Conservation (phyloP, 2,329 filamentous ascomycete species). For the Arachnopeziza araneosa region DNA sequence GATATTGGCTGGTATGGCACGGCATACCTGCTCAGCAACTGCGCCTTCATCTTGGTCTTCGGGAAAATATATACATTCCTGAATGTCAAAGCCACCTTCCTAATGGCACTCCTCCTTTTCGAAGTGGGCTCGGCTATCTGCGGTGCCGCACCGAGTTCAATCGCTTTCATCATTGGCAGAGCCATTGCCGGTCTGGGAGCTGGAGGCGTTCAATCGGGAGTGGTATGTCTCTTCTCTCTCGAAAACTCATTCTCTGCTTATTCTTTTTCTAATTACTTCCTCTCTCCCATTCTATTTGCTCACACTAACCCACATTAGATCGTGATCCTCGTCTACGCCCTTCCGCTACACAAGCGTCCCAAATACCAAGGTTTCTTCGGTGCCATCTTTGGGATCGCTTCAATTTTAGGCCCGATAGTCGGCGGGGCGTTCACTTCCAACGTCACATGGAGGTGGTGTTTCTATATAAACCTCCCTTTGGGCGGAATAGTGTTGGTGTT, state of each 20-base stretch:
- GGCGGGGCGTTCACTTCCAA: constrained; percentile 31
- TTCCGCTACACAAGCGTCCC: constrained; percentile 15
- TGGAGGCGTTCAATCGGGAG: constrained; percentile 19
- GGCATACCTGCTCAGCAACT: constrained; percentile 27
- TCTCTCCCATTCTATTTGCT: neutral
- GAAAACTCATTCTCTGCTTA: neutral
- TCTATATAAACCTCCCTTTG: constrained; percentile 35
- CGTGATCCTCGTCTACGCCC: constrained; percentile 13
- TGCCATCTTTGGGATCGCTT: constrained; percentile 18
- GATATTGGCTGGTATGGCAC: constrained; percentile 35
- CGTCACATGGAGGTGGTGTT: constrained; percentile 33
- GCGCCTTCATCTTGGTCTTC: constrained; percentile 13
- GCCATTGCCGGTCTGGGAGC: constrained; percentile 21
- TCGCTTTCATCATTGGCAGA: constrained; percentile 22
- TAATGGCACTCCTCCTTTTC: constrained; percentile 19
- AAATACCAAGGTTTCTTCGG: constrained; percentile 23
- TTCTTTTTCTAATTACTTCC: neutral
- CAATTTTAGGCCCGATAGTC: constrained; percentile 27
- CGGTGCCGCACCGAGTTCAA: constrained; percentile 20
- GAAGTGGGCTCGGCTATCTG: constrained; percentile 21
- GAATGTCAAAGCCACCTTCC: constrained; percentile 17
- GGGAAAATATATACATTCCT: constrained; percentile 20
- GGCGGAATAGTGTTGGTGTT: constrained; percentile 30
- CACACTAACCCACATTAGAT: constrained; percentile 10
- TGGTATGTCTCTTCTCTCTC: constrained; percentile 5